These are phyloP conservation scores for Stygiomarasmius scandens DNA, from an alignment of 1,284 basidiomycete species.

Conservation along the genomic window DNA sequence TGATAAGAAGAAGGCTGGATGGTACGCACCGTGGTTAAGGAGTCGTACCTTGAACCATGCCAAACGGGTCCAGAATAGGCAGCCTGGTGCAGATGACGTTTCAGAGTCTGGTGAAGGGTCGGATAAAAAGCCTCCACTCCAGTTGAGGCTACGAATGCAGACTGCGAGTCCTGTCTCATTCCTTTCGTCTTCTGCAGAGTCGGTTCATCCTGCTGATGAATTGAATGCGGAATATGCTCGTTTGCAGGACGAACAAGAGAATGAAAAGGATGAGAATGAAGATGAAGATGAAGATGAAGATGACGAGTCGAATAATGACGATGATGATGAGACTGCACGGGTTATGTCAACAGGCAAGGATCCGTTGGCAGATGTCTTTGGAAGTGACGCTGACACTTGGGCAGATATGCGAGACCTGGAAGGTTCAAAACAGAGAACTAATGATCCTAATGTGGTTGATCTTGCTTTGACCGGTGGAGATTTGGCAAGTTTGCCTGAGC, in stretches of 20 bases:
- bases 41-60: conserved; percentile 60
- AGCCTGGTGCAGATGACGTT: conserved; percentile 30
- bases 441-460: conserved; percentile 51
- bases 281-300: conserved; percentile 29
- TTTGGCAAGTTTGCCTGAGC: conserved; percentile 37
- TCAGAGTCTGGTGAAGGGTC: conserved; percentile 22
- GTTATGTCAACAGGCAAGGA: conserved; percentile 35
- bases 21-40: conserved; percentile 80
- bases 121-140: conserved; percentile 10
- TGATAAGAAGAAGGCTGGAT: conserved; percentile 70
- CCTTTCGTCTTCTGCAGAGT: not conserved
- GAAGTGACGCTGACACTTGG: conserved; percentile 65
- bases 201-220: not conserved
- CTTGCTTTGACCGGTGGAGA: conserved; percentile 56
- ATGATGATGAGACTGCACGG: conserved; percentile 36
- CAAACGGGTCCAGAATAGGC: conserved; percentile 52
- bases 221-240: not conserved
- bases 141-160: conserved; percentile 12
- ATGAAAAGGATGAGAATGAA: conserved; percentile 29
- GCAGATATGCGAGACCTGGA: conserved; percentile 47
- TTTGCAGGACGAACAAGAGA: conserved; percentile 15
- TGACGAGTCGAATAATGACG: conserved; percentile 28
- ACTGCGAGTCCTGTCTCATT: not conserved
- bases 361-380: conserved; percentile 45
- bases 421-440: conserved; percentile 25